phyloP scores from a whole-genome alignment of 495 filamentous ascomycete species.

The Xylaria palmicola region DNA sequence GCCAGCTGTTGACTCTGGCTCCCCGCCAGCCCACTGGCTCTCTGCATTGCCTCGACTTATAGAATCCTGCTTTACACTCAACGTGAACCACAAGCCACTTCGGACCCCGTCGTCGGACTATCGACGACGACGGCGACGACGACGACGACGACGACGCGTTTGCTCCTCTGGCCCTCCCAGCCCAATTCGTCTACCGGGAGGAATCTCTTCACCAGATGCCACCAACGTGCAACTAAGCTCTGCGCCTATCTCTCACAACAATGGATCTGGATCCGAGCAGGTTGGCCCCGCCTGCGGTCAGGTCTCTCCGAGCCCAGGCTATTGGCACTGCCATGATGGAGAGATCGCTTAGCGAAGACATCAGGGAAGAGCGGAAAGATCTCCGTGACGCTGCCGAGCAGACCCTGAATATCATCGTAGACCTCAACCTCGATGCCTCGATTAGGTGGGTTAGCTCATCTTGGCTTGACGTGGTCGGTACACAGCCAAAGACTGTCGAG shows the following conservation, averaged over 20 bases:
- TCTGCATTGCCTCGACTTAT: constrained; percentile 29
- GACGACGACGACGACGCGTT: constrained; percentile 27
- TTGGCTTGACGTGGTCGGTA: constrained; percentile 93
- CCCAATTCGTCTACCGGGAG: constrained; percentile 17
- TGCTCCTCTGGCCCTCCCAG: constrained; percentile 17
- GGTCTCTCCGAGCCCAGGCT: constrained; percentile 47
- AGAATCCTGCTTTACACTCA: constrained; percentile 8
- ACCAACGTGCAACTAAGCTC: constrained; percentile 29
- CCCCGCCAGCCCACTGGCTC: constrained; percentile 43
- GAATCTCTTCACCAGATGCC: constrained; percentile 24
- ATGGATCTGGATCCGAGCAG: constrained; percentile 44
- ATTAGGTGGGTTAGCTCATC: constrained; percentile 95
- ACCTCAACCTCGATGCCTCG: constrained; percentile 82
- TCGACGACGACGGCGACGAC: no score
- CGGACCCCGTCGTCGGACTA: neutral
- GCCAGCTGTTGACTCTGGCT: constrained; percentile 50
- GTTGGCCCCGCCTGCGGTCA: constrained; percentile 49
- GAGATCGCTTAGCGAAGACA: constrained; percentile 53
- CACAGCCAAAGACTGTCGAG: constrained; percentile 66
- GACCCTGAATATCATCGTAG: constrained; percentile 91
- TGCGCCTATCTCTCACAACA: constrained; percentile 24
- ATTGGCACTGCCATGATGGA: constrained; percentile 51
- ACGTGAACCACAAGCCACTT: constrained; percentile 15
- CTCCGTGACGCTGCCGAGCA: constrained; percentile 94
- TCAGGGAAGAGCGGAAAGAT: constrained; percentile 77